A percentile compares a stretch with the other conserved stretches of the same genome.
These are phyloP conservation scores for Thalia dealbata DNA, from an alignment of 176 grass and related monocot genomes.

Conservation along the genomic window DNA sequence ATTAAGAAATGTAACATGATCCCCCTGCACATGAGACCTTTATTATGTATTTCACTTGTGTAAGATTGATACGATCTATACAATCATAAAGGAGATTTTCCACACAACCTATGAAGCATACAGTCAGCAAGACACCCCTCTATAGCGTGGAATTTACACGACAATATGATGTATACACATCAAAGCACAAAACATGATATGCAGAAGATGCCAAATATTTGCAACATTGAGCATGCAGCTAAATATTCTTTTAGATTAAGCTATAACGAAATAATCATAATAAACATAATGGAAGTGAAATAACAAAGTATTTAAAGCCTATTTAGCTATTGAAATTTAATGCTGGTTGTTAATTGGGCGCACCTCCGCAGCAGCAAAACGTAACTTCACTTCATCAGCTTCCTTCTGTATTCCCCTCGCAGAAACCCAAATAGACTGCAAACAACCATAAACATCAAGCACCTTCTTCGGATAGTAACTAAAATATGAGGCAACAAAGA, in stretches of 20 bases:
- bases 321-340: not conserved
- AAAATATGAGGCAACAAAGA: slow-evolving; percentile 14
- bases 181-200: not conserved
- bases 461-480: slow-evolving; percentile 8
- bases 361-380: slow-evolving; percentile 95
- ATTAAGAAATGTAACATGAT: slow-evolving; percentile 92
- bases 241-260: not conserved
- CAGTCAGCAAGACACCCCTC: not conserved
- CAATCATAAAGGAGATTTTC: not conserved
- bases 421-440: slow-evolving; percentile 85
- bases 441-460: slow-evolving; percentile 7
- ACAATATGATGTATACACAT: not conserved
- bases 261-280: not conserved
- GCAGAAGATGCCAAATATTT: not conserved
- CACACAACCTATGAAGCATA: not conserved
- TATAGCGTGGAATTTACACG: not conserved
- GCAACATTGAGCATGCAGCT: no score
- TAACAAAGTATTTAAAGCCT: not conserved
- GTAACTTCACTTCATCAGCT: slow-evolving; percentile 94
- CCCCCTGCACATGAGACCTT: slow-evolving; percentile 41
- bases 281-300: not conserved
- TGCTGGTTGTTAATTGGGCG: not conserved
- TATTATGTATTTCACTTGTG: not conserved
- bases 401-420: slow-evolving; percentile 71
- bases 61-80: not conserved